Evolutionary conservation across 768 basidiomycete species (phyloP), one percentile per base, ranked within the genome.

Genomic region (Porphyrellus cyaneotinctus): DNA sequence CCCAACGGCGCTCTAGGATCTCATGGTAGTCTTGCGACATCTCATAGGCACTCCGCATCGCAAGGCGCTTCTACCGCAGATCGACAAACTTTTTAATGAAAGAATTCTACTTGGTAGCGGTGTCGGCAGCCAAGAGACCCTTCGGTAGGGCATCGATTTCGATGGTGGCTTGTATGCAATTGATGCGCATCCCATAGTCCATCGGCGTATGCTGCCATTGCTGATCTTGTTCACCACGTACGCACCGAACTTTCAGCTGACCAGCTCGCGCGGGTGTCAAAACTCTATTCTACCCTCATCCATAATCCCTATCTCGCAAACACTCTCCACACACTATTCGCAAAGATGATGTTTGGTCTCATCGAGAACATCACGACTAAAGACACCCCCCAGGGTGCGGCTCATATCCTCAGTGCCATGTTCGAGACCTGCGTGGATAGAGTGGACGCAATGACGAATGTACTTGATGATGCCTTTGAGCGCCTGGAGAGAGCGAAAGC

Each of bases 201-300:
- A 2, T 79, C 84, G 36, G 88, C 90, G 3, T 95, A 93, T 70
- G 87, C 85, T 53, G 87, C 91, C 43, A 82, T 95, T 7, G 93
- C 93, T 30, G 97, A 99, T 70, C 79, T 97, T 12, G 85, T 97
- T 50, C 94, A 97, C 64, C 92, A 97, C 64, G 79, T 95, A 52
- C 87, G 92, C 46, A 77, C 75, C 41, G 94, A 97, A 18, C 80
- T 98, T 35, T 82, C 83, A 2, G 75, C 86, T 6, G 69, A 79
- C 10, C 94, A 95, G 62, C 74, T 97, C 18, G 76, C 82, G 5
- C 81, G 82, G 17, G 82, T 95, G 51, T 83, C 93, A 23, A 83
- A 88, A 60, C 82, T 90, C 48, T 97, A 91, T 67, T 89, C 93
- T 2, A 83, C 85, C 44, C 84, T 91, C 64, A 81, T 97, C 45